Conservation (phyloP, 2,329 filamentous ascomycete species). For the Trichoderma brevicompactum region DNA sequence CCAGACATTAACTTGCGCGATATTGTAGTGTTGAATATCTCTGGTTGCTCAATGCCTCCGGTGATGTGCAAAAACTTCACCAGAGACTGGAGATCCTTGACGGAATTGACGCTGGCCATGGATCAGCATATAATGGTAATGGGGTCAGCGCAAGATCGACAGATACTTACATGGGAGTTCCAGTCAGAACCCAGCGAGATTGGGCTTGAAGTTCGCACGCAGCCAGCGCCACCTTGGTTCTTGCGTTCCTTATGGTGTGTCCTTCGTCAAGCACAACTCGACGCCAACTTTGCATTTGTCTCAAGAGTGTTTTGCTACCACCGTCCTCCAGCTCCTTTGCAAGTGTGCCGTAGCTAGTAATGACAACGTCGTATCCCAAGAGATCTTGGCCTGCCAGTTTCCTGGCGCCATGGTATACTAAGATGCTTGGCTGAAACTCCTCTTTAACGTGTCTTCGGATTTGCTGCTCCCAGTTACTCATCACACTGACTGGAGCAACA, state of each 20-base stretch:
- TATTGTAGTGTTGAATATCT: slow-evolving; percentile 68
- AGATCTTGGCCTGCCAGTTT: slow-evolving; percentile 63
- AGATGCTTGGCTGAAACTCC: slow-evolving; percentile 65
- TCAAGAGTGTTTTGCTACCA: slow-evolving; percentile 28
- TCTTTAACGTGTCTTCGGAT: slow-evolving; percentile 71
- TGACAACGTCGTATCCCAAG: slow-evolving; percentile 71
- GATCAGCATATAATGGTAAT: slow-evolving; percentile 35
- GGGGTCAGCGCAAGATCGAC: background rate
- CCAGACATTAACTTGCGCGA: slow-evolving; percentile 68
- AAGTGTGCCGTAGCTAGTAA: slow-evolving; percentile 83
- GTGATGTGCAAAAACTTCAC: slow-evolving; percentile 76
- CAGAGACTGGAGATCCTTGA: slow-evolving; percentile 80
- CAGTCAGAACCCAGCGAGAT: slow-evolving; percentile 79
- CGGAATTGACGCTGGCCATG: slow-evolving; percentile 66
- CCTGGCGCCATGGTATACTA: slow-evolving; percentile 73
- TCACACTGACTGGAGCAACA: slow-evolving; percentile 79
- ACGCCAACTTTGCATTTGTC: slow-evolving; percentile 64
- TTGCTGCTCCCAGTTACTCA: slow-evolving; percentile 89
- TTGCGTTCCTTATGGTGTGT: slow-evolving; percentile 78
- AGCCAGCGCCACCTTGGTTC: slow-evolving; percentile 72
- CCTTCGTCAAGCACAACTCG: slow-evolving; percentile 83
- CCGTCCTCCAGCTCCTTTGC: slow-evolving; percentile 62
- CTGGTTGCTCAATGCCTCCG: slow-evolving; percentile 73
- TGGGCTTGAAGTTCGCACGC: slow-evolving; percentile 68
- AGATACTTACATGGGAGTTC: slow-evolving; percentile 70